phyloP scores from a whole-genome alignment of 352 stramenopile genomes.

The Phytopythium ostracodes region DNA sequence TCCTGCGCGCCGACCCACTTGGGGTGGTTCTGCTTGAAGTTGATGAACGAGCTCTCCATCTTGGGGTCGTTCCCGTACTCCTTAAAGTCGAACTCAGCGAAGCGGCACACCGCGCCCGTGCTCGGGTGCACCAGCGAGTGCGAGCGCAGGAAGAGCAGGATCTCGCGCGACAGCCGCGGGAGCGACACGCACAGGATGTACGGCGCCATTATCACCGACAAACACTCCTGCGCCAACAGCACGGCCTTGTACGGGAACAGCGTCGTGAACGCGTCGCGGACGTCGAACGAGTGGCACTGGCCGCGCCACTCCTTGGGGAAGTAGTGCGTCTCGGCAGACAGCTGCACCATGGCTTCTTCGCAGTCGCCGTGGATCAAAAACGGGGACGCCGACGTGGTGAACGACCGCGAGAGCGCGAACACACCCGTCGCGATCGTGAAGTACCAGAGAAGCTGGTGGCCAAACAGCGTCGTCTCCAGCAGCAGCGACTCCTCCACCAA shows the following conservation, averaged over 20 bases:
- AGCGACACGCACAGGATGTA: conserved; percentile 96
- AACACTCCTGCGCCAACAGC: conserved; percentile 91
- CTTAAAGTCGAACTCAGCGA: conserved; percentile 97
- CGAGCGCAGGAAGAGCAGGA: conserved; percentile 93
- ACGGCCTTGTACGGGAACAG: conserved; percentile 95
- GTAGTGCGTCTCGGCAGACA: conserved; percentile 94
- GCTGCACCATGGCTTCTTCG: conserved; percentile 80
- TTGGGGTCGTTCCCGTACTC: conserved; percentile 91
- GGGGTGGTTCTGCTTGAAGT: conserved; percentile 93
- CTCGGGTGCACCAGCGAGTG: conserved; percentile 91
- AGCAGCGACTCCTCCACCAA: conserved; percentile 95
- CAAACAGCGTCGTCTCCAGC: conserved; percentile 92
- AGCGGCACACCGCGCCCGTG: conserved; percentile 93
- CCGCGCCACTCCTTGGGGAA: conserved; percentile 93
- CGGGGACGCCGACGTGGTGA: conserved; percentile 64
- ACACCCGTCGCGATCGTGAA: conserved; percentile 87
- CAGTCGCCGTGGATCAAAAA: conserved; percentile 76
- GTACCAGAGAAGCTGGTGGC: conserved; percentile 97
- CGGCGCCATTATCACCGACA: conserved; percentile 93
- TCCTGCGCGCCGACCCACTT: conserved; percentile 76
- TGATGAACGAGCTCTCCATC: conserved; percentile 98
- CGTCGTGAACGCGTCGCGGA: conserved; percentile 83
- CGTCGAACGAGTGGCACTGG: conserved; percentile 80
- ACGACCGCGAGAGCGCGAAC: conserved; percentile 78
- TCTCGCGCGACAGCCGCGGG: conserved; percentile 80